A percentile compares a stretch with the other conserved stretches of the same genome.
Conservation (phyloP, 148 eudicot species). For the Persicaria maculosa region DNA sequence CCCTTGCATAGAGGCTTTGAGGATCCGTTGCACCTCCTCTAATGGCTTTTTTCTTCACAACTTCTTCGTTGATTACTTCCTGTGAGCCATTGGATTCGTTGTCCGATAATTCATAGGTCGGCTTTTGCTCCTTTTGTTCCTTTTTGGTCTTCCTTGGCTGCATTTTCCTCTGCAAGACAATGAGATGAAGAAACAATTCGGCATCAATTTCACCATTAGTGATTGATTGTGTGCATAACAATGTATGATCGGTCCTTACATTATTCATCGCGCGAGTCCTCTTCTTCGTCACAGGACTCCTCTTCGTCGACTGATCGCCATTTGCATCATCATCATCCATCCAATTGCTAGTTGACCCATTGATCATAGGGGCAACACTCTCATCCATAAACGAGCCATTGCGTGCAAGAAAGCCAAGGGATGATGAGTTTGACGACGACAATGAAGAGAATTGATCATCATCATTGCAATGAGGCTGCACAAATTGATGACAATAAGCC, state of each 20-base stretch:
- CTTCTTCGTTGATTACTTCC: background rate
- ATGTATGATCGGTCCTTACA: slow-evolving; percentile 10
- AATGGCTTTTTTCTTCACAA: slow-evolving; percentile 40
- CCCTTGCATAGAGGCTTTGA: slow-evolving; percentile 64
- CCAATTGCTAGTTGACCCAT: background rate
- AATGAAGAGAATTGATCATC: slow-evolving; percentile 9
- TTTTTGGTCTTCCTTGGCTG: background rate
- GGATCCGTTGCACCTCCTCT: slow-evolving; percentile 54
- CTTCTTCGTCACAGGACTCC: slow-evolving; percentile 14
- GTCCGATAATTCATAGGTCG: slow-evolving; percentile 17
- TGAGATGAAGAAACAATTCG: background rate
- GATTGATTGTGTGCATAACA: background rate
- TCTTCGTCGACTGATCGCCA: background rate
- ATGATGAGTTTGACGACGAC: background rate
- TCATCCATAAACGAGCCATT: background rate
- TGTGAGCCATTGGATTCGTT: slow-evolving; percentile 18
- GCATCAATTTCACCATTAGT: background rate
- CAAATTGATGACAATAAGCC: background rate
- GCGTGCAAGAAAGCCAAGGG: background rate
- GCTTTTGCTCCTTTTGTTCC: slow-evolving; percentile 8
- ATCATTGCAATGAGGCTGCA: background rate
- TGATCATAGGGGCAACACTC: background rate
- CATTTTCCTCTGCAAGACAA: slow-evolving; percentile 16
- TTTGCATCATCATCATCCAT: background rate
- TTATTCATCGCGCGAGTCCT: slow-evolving; percentile 5